phyloP scores from a whole-genome alignment of 768 basidiomycete species.

The Trametes maxima region DNA sequence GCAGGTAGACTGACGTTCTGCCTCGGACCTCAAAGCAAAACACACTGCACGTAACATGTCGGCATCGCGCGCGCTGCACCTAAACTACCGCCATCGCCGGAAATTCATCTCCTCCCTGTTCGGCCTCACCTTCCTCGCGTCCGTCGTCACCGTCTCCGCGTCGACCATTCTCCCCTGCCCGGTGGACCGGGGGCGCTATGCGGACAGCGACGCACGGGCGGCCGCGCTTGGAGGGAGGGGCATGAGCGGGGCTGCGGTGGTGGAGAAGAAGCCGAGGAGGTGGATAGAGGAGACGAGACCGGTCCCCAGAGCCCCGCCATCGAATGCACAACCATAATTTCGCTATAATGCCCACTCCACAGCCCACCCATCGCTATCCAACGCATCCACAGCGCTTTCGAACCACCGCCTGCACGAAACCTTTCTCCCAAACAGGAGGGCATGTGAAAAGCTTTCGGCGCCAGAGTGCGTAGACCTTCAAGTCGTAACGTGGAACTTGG shows the following conservation, averaged over 20 bases:
- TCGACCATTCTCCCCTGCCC: slow-evolving; percentile 82
- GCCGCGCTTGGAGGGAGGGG: slow-evolving; percentile 25
- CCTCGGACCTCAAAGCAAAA: slow-evolving; percentile 8
- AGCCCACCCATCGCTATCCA: neutral
- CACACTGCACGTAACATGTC: slow-evolving; percentile 47
- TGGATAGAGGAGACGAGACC: slow-evolving; percentile 77
- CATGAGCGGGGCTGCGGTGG: slow-evolving; percentile 35
- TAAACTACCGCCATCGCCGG: slow-evolving; percentile 61
- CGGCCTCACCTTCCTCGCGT: slow-evolving; percentile 76
- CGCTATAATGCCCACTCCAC: neutral
- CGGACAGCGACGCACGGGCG: slow-evolving; percentile 52
- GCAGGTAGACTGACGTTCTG: neutral
- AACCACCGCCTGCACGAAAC: too few relatives aligned
- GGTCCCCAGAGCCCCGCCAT: slow-evolving; percentile 15
- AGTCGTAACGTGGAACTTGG: too few relatives aligned
- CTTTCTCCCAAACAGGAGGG: too few relatives aligned
- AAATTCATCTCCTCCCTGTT: slow-evolving; percentile 79
- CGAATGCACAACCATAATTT: slow-evolving; percentile 16
- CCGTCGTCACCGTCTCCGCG: slow-evolving; percentile 78
- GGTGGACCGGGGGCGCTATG: slow-evolving; percentile 61
- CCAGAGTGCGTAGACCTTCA: too few relatives aligned
- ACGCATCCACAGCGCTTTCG: neutral
- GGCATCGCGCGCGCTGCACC: slow-evolving; percentile 56
- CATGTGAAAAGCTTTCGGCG: too few relatives aligned
- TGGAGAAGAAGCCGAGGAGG: slow-evolving; percentile 67